A percentile compares a stretch with the other conserved stretches of the same genome.
phyloP scores from a whole-genome alignment of 495 filamentous ascomycete species.

The Podospora didyma region DNA sequence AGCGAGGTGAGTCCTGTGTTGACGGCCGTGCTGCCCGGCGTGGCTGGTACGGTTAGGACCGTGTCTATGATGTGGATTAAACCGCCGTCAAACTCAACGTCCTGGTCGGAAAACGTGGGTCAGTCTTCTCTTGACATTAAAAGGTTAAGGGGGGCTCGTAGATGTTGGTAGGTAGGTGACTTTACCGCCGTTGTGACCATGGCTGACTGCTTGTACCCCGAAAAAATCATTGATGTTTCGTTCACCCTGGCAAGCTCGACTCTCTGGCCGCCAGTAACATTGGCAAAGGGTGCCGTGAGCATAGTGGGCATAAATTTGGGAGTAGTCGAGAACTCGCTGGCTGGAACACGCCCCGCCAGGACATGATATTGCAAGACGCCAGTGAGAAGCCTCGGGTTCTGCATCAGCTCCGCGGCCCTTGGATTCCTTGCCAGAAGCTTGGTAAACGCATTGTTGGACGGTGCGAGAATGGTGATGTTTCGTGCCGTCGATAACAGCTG shows the following conservation, averaged over 20 bases:
- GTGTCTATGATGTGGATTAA: constrained; percentile 62
- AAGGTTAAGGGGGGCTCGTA: too few species aligned
- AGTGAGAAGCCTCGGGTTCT: constrained; percentile 31
- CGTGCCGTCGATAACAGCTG: constrained; percentile 13
- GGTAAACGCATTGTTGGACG: constrained; percentile 54
- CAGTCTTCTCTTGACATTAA: not conserved
- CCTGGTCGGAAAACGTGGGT: constrained; percentile 9
- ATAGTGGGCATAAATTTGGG: constrained; percentile 50
- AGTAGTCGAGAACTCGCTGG: constrained; percentile 33
- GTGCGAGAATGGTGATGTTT: constrained; percentile 62
- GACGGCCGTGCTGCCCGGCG: constrained; percentile 12
- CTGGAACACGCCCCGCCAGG: constrained; percentile 43
- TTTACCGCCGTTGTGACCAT: constrained; percentile 18
- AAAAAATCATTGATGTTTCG: constrained; percentile 17
- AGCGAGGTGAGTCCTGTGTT: constrained; percentile 50
- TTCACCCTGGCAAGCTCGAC: constrained; percentile 17
- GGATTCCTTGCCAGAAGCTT: constrained; percentile 33
- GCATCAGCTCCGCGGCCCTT: constrained; percentile 28
- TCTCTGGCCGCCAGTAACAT: constrained; percentile 38
- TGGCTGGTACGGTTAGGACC: constrained; percentile 52
- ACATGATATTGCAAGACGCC: constrained; percentile 58
- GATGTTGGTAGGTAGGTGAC: too few species aligned
- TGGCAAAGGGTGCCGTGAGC: constrained; percentile 42
- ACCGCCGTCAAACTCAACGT: constrained; percentile 40
- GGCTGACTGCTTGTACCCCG: constrained; percentile 20